phyloP scores from a whole-genome alignment of 2,329 filamentous ascomycete genomes.

The Incumbomyces lentus region DNA sequence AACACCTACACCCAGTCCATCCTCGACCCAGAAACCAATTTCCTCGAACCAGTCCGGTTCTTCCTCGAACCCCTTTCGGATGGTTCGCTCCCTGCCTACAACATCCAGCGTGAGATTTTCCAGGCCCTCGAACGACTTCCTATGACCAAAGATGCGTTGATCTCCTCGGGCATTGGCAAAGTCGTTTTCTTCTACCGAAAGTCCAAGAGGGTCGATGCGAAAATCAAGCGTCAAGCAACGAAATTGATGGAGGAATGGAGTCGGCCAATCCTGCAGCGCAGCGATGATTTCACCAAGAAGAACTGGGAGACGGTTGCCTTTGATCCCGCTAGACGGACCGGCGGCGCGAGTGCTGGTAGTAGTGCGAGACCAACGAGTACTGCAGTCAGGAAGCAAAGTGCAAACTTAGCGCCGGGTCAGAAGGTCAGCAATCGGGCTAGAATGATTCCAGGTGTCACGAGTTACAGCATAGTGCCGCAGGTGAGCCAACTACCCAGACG shows the following conservation, averaged over 20 bases:
- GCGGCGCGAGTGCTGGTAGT: slow-evolving; percentile 10
- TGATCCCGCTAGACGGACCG: slow-evolving; percentile 37
- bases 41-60: slow-evolving; percentile 89
- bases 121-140: slow-evolving; percentile 67
- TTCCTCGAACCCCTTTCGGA: slow-evolving; percentile 94
- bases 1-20: slow-evolving; percentile 73
- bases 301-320: slow-evolving; percentile 48
- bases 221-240: slow-evolving; percentile 90
- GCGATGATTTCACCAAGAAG: slow-evolving; percentile 87
- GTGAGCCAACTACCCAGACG: slow-evolving; percentile 8
- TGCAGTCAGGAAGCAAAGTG: slow-evolving; percentile 34
- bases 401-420: slow-evolving; percentile 17
- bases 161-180: slow-evolving; percentile 89
- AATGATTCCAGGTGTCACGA: slow-evolving; percentile 48
- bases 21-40: slow-evolving; percentile 88
- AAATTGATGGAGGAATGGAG: slow-evolving; percentile 92
- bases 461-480: slow-evolving; percentile 52
- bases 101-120: slow-evolving; percentile 93
- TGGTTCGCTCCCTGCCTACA: slow-evolving; percentile 87
- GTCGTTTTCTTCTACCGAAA: slow-evolving; percentile 95
- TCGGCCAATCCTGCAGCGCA: slow-evolving; percentile 82
- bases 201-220: slow-evolving; percentile 76
- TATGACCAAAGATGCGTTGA: slow-evolving; percentile 79
- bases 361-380: slow-evolving; percentile 25
- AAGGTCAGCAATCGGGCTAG: slow-evolving; percentile 43